These are phyloP conservation scores for Thelonectria discophora DNA, from an alignment of 2,329 filamentous ascomycete species.

Conservation along the genomic window DNA sequence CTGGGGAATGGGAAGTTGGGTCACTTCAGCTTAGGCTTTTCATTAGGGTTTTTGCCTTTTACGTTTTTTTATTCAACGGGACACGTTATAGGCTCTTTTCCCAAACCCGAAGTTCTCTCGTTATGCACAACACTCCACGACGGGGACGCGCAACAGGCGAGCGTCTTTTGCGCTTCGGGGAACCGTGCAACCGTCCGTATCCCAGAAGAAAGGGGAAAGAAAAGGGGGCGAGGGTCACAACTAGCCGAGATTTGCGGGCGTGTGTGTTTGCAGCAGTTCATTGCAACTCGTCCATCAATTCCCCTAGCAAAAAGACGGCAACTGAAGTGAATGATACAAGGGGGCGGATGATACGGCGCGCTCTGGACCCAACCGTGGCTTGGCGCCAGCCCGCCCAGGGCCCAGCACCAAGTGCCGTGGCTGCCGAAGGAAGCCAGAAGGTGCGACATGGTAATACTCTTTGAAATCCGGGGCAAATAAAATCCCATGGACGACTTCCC, in stretches of 20 bases:
- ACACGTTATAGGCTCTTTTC: no score
- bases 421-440: conserved; percentile 43
- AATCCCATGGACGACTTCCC: no score
- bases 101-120: neutral
- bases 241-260: neutral
- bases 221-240: no score
- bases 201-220: neutral
- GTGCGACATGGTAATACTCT: conserved; percentile 28
- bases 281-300: no score
- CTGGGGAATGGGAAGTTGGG: no score
- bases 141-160: no score
- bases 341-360: conserved; percentile 42
- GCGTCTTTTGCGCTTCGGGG: neutral
- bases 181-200: conserved; percentile 6
- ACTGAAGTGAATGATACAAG: no score
- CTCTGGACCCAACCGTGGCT: conserved; percentile 35
- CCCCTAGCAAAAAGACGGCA: conserved; percentile 1
- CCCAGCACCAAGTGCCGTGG: conserved; percentile 43
- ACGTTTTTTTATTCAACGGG: no score
- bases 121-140: neutral
- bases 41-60: conserved; percentile 5
- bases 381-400: conserved; percentile 31
- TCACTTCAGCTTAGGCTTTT: conserved; percentile 10
- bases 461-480: conserved; percentile 20
- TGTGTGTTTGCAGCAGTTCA: neutral